phyloP scores from a whole-genome alignment of 352 stramenopile genomes.

The Globisporangium viniferum region DNA sequence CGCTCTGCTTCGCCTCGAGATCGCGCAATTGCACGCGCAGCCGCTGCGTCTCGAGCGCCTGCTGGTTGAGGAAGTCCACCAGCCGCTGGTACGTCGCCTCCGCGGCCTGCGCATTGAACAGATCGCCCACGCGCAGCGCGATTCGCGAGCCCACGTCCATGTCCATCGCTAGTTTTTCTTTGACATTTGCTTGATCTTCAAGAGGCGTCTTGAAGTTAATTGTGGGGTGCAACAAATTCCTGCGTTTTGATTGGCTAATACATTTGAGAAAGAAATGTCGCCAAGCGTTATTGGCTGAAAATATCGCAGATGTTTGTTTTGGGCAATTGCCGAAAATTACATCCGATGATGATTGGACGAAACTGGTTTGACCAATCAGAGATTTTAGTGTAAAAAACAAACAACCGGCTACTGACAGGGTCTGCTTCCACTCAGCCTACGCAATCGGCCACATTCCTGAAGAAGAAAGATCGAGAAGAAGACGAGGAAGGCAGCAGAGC shows the following conservation, averaged over 20 bases:
- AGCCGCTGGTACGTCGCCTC: conserved; percentile 52
- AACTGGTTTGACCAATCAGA: too few relatives aligned
- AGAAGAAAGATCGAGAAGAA: conserved; percentile 12
- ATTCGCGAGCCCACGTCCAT: neutral
- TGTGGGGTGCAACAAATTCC: neutral
- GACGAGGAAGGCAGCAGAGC: neutral
- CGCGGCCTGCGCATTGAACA: conserved; percentile 53
- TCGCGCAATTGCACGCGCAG: conserved; percentile 29
- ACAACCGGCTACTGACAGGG: neutral
- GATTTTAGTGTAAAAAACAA: too few relatives aligned
- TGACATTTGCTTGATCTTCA: neutral
- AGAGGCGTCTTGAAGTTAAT: neutral
- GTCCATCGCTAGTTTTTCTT: too few relatives aligned
- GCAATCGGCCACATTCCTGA: neutral
- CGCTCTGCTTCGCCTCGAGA: conserved; percentile 24
- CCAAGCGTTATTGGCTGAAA: neutral
- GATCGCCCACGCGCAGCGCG: conserved; percentile 28
- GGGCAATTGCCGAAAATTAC: too few relatives aligned
- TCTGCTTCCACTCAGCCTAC: neutral
- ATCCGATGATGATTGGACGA: too few relatives aligned
- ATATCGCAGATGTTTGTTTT: neutral
- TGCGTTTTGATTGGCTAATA: neutral
- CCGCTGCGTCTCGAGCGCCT: conserved; percentile 36
- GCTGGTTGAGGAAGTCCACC: conserved; percentile 60
- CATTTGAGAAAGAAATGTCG: neutral